A percentile compares a stretch with the other conserved stretches of the same genome.
phyloP scores from a whole-genome alignment of 345 rosid species.

The Combretum micranthum region DNA sequence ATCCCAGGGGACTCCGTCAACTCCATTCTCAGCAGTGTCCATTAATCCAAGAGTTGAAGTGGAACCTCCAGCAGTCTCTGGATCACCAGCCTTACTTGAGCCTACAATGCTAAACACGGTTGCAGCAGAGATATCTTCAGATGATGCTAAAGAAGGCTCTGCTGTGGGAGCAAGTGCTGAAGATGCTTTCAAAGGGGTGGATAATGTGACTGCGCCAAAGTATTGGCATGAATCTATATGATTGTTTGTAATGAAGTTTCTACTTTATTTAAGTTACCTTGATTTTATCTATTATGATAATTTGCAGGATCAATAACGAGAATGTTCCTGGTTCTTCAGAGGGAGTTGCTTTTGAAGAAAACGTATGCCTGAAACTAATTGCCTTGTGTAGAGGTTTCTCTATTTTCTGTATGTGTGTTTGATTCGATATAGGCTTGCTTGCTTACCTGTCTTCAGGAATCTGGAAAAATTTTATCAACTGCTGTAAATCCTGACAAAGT shows the following conservation, averaged over 20 bases:
- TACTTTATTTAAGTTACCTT: neutral
- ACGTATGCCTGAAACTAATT: slow-evolving; percentile 3
- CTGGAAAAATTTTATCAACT: slow-evolving; percentile 27
- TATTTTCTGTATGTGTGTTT: neutral
- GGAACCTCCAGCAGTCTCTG: slow-evolving; percentile 33
- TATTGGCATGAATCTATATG: slow-evolving; percentile 12
- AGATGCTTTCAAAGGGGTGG: slow-evolving; percentile 26
- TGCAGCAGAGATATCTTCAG: slow-evolving; percentile 30
- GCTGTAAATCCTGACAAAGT: slow-evolving; percentile 31
- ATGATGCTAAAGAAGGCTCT: slow-evolving; percentile 18
- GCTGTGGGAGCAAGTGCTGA: slow-evolving; percentile 34
- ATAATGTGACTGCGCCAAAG: slow-evolving; percentile 32
- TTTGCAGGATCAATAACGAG: slow-evolving; percentile 25
- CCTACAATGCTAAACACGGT: slow-evolving; percentile 26
- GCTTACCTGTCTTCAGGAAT: slow-evolving; percentile 31
- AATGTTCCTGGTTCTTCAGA: slow-evolving; percentile 27
- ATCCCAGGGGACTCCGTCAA: slow-evolving; percentile 36
- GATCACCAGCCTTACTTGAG: slow-evolving; percentile 27
- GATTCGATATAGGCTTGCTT: slow-evolving; percentile 5
- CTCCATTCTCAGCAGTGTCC: slow-evolving; percentile 44
- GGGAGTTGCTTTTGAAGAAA: slow-evolving; percentile 26
- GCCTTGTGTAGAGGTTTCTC: neutral
- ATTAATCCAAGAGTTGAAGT: slow-evolving; percentile 21
- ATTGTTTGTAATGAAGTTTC: no score
- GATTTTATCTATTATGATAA: neutral